Percentiles rank a stretch among this genome's conserved stretches.
Conservation (phyloP, 2,329 filamentous ascomycete genomes). For the Dothidotthia symphoricarpi region DNA sequence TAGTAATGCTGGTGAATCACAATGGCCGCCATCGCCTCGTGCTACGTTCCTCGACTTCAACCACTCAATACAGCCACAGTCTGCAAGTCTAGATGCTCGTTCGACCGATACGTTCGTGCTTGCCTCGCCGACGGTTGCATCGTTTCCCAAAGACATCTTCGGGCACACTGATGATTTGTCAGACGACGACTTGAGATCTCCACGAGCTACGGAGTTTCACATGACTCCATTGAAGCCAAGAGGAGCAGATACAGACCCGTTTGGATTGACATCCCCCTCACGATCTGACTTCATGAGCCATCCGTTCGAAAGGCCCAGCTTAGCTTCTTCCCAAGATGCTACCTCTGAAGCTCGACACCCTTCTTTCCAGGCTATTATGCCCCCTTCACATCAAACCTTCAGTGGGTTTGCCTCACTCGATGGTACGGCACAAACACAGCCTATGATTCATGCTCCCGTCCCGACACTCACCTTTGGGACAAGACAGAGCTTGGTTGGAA, state of each 20-base stretch:
- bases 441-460: conserved; percentile 15
- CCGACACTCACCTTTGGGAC: conserved; percentile 10
- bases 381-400: conserved; percentile 33
- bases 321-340: conserved; percentile 16
- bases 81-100: not conserved
- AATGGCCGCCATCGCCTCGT: conserved; percentile 19
- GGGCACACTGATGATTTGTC: conserved; percentile 27
- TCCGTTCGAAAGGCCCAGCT: conserved; percentile 23
- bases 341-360: conserved; percentile 30
- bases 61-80: conserved; percentile 1
- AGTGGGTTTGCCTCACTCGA: conserved; percentile 41
- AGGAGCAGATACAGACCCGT: conserved; percentile 37
- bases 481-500: too few species aligned
- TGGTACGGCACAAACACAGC: conserved; percentile 30
- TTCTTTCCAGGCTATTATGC: conserved; percentile 40
- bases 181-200: conserved; percentile 39
- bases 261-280: conserved; percentile 42
- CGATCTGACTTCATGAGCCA: conserved; percentile 43
- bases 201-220: conserved; percentile 38
- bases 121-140: conserved; percentile 42
- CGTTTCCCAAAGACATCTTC: conserved; percentile 38
- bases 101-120: conserved; percentile 15
- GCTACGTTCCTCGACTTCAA: conserved; percentile 19
- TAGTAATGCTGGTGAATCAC: conserved; percentile 14
- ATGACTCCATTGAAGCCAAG: conserved; percentile 39